These are phyloP conservation scores for Talaromyces sp. DNA, from an alignment of 2,329 filamentous ascomycete species.

Conservation along the genomic window DNA sequence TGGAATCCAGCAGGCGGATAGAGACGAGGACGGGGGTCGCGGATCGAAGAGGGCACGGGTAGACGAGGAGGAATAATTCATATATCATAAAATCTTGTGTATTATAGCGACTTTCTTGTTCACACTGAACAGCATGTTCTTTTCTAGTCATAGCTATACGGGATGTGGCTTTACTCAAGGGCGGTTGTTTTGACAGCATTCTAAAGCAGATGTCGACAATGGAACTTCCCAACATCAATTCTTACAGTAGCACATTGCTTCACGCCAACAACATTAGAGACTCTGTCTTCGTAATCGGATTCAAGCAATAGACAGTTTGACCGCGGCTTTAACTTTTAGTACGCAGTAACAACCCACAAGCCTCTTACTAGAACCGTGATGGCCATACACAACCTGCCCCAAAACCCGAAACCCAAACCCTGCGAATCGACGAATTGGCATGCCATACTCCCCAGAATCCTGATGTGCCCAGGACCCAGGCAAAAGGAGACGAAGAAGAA, in stretches of 20 bases:
- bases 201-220: neutral
- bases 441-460: neutral
- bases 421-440: neutral
- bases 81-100: neutral
- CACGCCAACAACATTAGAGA: neutral
- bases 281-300: neutral
- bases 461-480: neutral
- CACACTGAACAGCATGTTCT: neutral
- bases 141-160: neutral
- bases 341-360: neutral
- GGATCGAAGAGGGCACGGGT: conserved; percentile 71
- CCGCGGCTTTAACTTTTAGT: neutral
- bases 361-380: neutral
- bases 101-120: neutral
- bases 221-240: no score
- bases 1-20: conserved; percentile 42
- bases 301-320: neutral
- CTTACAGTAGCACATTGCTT: no score
- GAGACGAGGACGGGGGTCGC: conserved; percentile 70
- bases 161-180: neutral
- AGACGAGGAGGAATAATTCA: conserved; percentile 57
- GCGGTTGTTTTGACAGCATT: neutral
- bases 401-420: neutral
- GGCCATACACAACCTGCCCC: neutral
- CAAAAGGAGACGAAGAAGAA: neutral